Conservation (phyloP, 2,329 filamentous ascomycete species). For the Fusarium acutatum region DNA sequence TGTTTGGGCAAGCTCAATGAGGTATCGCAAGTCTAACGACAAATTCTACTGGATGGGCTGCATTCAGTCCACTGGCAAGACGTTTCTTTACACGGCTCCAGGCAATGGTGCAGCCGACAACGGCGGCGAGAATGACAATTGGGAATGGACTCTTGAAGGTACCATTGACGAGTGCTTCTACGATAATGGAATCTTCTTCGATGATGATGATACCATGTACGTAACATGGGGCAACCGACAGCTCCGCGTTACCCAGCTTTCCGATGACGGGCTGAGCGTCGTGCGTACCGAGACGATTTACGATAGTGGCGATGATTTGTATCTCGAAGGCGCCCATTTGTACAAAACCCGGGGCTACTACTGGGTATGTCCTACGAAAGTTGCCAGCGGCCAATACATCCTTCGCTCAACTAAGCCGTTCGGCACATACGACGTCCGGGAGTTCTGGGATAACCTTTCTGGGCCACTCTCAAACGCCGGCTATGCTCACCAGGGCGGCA, state of each 20-base stretch:
- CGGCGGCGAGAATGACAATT: background rate
- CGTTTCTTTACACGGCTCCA: background rate
- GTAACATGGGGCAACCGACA: background rate
- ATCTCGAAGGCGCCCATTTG: background rate
- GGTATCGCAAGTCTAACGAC: background rate
- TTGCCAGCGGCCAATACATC: background rate
- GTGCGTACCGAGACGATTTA: background rate
- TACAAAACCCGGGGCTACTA: background rate
- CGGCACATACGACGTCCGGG: background rate
- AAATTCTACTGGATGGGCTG: background rate
- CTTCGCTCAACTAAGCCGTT: background rate
- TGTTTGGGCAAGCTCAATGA: background rate
- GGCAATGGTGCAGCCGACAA: background rate
- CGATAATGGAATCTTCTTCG: background rate
- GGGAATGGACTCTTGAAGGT: background rate
- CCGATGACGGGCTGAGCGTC: background rate
- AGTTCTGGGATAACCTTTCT: background rate
- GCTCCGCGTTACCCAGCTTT: background rate
- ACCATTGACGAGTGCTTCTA: background rate
- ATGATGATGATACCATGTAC: background rate
- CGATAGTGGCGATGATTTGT: background rate
- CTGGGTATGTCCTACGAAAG: background rate
- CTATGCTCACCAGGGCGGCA: background rate
- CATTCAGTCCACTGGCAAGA: background rate
- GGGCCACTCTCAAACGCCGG: background rate